These are phyloP conservation scores for Tetrahymena malaccensis DNA, from an alignment of 73 alveolate species.

Conservation along the genomic window DNA sequence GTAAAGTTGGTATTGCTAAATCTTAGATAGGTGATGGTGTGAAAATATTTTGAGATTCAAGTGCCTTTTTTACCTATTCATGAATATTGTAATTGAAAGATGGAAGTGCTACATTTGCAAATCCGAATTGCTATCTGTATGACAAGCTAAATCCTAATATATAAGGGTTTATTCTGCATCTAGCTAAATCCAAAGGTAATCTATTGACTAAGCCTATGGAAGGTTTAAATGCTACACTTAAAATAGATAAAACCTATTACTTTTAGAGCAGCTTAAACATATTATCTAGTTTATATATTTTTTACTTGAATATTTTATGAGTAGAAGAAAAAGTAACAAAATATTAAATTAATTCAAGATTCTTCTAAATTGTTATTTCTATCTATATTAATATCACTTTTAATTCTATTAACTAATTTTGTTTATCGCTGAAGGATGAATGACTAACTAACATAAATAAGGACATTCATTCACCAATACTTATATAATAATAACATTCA, in stretches of 20 bases:
- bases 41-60: neutral
- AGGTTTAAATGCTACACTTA: neutral
- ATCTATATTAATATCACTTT: neutral
- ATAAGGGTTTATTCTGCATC: neutral
- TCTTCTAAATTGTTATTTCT: neutral
- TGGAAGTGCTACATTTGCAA: conserved; percentile 7
- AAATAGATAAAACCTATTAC: neutral
- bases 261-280: neutral
- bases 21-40: conserved; percentile 24
- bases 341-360: neutral
- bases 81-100: conserved; percentile 16
- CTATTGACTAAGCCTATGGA: neutral
- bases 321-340: neutral
- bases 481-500: too few relatives aligned
- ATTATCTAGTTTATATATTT: too few relatives aligned
- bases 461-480: too few relatives aligned
- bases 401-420: neutral
- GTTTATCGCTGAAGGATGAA: neutral
- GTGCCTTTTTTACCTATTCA: neutral
- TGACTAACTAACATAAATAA: too few relatives aligned
- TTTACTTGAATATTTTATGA: neutral
- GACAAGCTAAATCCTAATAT: neutral
- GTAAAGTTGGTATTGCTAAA: neutral
- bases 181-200: neutral
- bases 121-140: neutral